phyloP scores from a whole-genome alignment of 306 rosid species.

The Parietaria judaica region DNA sequence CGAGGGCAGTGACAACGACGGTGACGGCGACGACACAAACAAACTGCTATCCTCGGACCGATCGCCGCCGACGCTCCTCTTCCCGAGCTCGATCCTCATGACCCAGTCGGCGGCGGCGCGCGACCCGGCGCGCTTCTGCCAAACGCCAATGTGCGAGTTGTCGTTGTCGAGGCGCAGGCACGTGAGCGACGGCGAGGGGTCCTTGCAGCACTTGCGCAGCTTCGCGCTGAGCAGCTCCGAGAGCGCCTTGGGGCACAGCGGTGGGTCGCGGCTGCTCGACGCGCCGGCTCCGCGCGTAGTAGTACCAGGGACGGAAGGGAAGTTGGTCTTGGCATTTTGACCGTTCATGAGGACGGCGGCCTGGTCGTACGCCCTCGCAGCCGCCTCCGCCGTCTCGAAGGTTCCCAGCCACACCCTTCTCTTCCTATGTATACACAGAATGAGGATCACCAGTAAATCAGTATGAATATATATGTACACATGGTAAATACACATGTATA shows the following conservation, averaged over 20 bases:
- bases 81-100: conserved; percentile 85
- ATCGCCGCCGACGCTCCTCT: conserved; percentile 11
- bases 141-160: conserved; percentile 88
- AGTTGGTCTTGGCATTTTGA: conserved; percentile 90
- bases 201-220: conserved; percentile 80
- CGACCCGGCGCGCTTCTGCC: conserved; percentile 82
- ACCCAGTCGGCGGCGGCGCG: conserved; percentile 81
- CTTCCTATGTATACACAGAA: conserved; percentile 36
- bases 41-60: background rate
- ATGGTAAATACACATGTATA: background rate
- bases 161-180: conserved; percentile 87
- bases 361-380: conserved; percentile 96
- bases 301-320: conserved; percentile 13
- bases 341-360: conserved; percentile 94
- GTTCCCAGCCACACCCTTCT: conserved; percentile 98
- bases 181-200: conserved; percentile 87
- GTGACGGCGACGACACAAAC: background rate
- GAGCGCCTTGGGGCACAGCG: conserved; percentile 64
- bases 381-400: conserved; percentile 96
- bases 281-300: too few species aligned
- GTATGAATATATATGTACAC: background rate
- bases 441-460: background rate
- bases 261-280: conserved; percentile 20
- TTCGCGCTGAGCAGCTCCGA: conserved; percentile 80
- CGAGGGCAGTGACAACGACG: background rate